Conservation (phyloP, 2,329 filamentous ascomycete species). For the Tolypocladium tropicale region DNA sequence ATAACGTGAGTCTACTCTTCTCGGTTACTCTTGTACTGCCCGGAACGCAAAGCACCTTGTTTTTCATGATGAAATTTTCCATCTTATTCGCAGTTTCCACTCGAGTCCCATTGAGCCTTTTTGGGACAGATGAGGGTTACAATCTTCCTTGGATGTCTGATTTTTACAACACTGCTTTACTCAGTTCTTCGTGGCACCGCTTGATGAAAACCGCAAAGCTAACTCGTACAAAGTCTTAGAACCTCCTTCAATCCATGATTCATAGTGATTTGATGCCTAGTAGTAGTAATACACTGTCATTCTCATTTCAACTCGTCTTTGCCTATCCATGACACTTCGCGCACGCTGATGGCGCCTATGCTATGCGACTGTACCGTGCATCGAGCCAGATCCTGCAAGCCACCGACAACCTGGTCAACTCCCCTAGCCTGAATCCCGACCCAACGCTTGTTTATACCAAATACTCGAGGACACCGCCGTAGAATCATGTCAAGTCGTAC, state of each 20-base stretch:
- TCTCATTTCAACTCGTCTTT: background rate
- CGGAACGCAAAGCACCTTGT: background rate
- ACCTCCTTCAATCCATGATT: background rate
- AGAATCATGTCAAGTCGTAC: background rate
- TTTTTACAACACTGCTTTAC: constrained; percentile 18
- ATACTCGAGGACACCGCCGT: background rate
- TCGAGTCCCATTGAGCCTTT: constrained; percentile 62
- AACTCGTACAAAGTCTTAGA: constrained; percentile 10
- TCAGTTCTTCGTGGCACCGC: constrained; percentile 4
- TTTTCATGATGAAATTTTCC: constrained; percentile 62
- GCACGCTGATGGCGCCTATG: background rate
- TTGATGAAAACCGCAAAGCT: constrained; percentile 7
- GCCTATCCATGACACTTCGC: background rate
- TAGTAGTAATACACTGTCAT: background rate
- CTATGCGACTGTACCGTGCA: background rate
- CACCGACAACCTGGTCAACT: background rate
- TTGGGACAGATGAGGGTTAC: constrained; percentile 57
- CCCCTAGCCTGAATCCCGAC: background rate
- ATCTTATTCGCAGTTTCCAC: constrained; percentile 83
- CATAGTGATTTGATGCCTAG: background rate
- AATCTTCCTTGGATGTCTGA: constrained; percentile 74
- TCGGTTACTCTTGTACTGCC: constrained; percentile 3
- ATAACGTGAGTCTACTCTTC: constrained; percentile 5
- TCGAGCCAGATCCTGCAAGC: background rate
- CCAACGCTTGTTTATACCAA: background rate